Base-by-base conservation (phyloP, 2,329 filamentous ascomycete genomes). In the Trichoderma sp. region DNA sequence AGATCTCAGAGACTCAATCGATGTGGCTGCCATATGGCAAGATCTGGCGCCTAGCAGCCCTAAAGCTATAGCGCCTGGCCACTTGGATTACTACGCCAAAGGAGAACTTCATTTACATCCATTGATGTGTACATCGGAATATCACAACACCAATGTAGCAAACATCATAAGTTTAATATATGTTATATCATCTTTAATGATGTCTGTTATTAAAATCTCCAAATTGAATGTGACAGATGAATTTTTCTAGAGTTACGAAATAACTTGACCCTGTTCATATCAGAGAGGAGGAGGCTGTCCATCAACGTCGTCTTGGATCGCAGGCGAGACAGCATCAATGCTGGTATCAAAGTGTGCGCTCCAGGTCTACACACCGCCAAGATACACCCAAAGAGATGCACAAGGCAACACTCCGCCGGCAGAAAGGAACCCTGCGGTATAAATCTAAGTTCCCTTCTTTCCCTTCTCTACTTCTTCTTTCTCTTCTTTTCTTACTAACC, bases 321-420 rank as follows among this genome's bases (percentile, higher is more conserved):
- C 21, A 56, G 50, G 50, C 21, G 21, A 56, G n/a, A 56, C 50
- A 56, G 3, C n/a, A 14, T 14, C 50, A 14, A 56, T 56, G 21
- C n/a, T 14, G 3, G 50, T 5, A 56, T 56, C 50, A 24, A 56
- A 56, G 0, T 56, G 2, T 56, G 21, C 50, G 21, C 50, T 56
- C 50, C 5, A 24, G 7, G 21, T 56, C 50, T 14, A 3, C 21
- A 56, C 50, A 56, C 50, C 50, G 50, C 50, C 21, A 3, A 21
- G 41, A 53, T 56, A 21, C 45, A 53, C 45, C 1, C 16, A 18
- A 4, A 21, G 45, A n/a, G n/a, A 21, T 14, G n/a, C 9, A 3
- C 0, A 7, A 45, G 8, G n/a, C 45, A 21, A 2, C 0, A 21
- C 4, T 0, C 8, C 9, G 1, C 3, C 45, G n/a, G 45, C 45